Conservation (phyloP, 2,329 filamentous ascomycete species). For the Penicillium oxalicum region DNA sequence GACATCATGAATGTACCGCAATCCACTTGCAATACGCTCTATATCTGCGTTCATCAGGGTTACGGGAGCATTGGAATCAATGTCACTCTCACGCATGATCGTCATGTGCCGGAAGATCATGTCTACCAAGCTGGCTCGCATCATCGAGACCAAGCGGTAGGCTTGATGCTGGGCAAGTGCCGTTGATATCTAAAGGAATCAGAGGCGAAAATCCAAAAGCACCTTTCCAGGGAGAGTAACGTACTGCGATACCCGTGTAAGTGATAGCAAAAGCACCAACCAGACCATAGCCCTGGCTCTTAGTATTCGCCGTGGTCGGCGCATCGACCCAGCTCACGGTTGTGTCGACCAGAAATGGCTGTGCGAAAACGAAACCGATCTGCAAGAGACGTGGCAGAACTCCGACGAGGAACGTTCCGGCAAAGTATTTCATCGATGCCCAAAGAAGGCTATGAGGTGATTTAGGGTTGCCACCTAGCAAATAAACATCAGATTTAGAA, state of each 20-base stretch:
- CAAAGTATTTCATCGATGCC: slow-evolving; percentile 1
- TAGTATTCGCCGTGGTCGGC: slow-evolving; percentile 2
- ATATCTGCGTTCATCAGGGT: slow-evolving; percentile 10
- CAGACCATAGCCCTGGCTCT: slow-evolving; percentile 5
- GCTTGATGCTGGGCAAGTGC: slow-evolving; percentile 3
- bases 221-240: neutral
- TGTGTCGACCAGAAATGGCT: slow-evolving; percentile 23
- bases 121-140: neutral
- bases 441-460: slow-evolving; percentile 1
- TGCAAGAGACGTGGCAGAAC: slow-evolving; percentile 17
- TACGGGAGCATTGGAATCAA: neutral
- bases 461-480: neutral
- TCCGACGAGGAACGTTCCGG: neutral
- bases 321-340: slow-evolving; percentile 15
- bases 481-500: neutral
- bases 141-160: slow-evolving; percentile 2
- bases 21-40: slow-evolving; percentile 2
- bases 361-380: slow-evolving; percentile 20
- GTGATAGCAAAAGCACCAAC: slow-evolving; percentile 3
- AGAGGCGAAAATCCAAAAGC: neutral
- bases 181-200: neutral
- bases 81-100: neutral
- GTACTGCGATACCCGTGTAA: neutral
- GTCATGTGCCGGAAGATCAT: neutral
- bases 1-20: slow-evolving; percentile 1